Base-by-base conservation (phyloP, 2,329 filamentous ascomycete genomes). In the Paraphaeosphaeria sporulosa region DNA sequence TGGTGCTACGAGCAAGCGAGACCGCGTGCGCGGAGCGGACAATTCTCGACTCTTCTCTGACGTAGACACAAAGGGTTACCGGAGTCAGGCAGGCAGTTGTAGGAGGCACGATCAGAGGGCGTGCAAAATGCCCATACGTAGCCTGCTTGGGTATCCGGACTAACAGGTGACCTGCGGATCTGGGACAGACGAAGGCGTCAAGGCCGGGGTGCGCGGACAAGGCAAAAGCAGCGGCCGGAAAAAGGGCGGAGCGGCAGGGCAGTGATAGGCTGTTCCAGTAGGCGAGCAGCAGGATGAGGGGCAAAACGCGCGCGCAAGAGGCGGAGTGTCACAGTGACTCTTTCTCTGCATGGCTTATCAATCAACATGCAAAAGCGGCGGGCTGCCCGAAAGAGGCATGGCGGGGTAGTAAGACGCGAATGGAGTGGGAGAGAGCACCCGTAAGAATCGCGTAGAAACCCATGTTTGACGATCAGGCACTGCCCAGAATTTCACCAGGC, bases 151-250 rank as follows among this genome's bases (percentile, higher is more conserved):
- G 46, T 27, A 54, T 36, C 13, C 51, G 50, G 52, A 32, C 38
- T 60, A 61, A 44, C 62, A 65, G 64, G 64, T 66, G 65, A 66
- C 63, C 63, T 25, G 64, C 57, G 59, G 61, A 61, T 50, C 61
- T 40, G 57, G 55, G 32, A 59, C 40, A 60, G 65, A 55, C 60
- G 54, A 53, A 60, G 56, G 59, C 44, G 60, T 58, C 62, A 49
- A 58, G 58, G 54, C 44, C 21, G 46, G 53, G 54, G 48, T 44
- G 57, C 55, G 57, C 60, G 23, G 52, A 32, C 50, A 7, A 23
- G 19, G 36, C 54, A 67, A 65, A 65, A 67, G 63, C 63, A 55
- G 65, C 65, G 57, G 55, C 43, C 34, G 34, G 40, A 5, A 44
- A 19, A 32, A n/a, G 38, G 57, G 56, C 36, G 40, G 40, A 49